These are phyloP conservation scores for Lachancea fermentati DNA, from an alignment of 805 yeast genomes.

Conservation along the genomic window DNA sequence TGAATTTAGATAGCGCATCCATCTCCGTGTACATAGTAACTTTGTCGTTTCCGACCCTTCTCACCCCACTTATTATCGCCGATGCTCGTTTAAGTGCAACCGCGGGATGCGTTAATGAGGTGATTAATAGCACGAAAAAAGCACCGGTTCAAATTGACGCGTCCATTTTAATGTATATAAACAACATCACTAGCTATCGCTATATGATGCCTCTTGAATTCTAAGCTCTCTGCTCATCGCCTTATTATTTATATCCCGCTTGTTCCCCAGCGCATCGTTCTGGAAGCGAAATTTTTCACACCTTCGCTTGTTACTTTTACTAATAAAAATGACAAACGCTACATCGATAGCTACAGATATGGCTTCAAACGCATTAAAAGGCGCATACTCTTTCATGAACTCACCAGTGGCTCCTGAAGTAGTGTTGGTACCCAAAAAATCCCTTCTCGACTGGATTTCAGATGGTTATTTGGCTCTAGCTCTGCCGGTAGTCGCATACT, in stretches of 20 bases:
- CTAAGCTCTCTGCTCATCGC: background rate
- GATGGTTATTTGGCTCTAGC: constrained; percentile 70
- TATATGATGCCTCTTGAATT: background rate
- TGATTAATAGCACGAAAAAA: background rate
- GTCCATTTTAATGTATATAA: background rate
- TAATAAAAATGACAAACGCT: background rate
- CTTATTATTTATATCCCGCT: background rate
- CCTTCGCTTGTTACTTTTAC: background rate
- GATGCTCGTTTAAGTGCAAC: background rate
- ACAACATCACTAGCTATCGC: background rate
- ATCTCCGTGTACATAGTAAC: background rate
- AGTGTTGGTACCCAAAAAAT: constrained; percentile 30
- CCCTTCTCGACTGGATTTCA: constrained; percentile 53
- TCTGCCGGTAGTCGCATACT: constrained; percentile 77
- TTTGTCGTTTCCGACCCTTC: background rate
- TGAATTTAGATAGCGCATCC: background rate
- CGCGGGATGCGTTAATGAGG: background rate
- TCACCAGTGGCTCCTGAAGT: constrained; percentile 29
- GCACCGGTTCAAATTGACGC: background rate
- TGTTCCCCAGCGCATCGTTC: background rate
- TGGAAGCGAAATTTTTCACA: background rate
- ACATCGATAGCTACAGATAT: constrained; percentile 1
- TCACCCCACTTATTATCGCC: background rate
- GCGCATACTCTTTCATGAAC: constrained; percentile 19
- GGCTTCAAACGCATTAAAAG: constrained; percentile 9